phyloP scores from a whole-genome alignment of 2,329 filamentous ascomycete genomes.

The Ophiostoma australiae region DNA sequence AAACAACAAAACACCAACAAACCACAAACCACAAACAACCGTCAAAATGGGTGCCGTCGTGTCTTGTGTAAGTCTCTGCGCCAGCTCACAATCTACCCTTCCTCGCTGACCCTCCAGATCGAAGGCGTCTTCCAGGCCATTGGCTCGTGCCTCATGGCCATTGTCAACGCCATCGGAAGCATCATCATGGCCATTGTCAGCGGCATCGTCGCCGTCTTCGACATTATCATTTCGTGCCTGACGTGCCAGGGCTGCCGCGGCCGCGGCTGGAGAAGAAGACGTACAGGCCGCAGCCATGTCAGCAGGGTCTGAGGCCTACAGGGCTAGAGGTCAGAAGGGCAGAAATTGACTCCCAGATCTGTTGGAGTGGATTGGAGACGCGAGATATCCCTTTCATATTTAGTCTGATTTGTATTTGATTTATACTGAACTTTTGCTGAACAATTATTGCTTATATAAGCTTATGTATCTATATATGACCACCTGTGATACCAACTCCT shows the following conservation, averaged over 20 bases:
- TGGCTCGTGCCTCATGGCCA: slow-evolving; percentile 61
- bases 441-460: background rate
- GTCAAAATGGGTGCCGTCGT: slow-evolving; percentile 70
- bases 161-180: slow-evolving; percentile 61
- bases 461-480: background rate
- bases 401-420: background rate
- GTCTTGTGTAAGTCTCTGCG: slow-evolving; percentile 64
- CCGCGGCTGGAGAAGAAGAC: slow-evolving; percentile 27
- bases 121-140: slow-evolving; percentile 57
- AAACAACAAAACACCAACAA: background rate
- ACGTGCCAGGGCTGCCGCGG: slow-evolving; percentile 48
- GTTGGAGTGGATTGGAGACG: background rate
- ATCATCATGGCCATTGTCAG: slow-evolving; percentile 63
- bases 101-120: slow-evolving; percentile 35
- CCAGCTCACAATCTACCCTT: background rate
- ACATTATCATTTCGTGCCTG: slow-evolving; percentile 62
- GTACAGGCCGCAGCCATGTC: slow-evolving; percentile 18
- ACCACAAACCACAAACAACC: background rate
- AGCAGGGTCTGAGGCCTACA: slow-evolving; percentile 16
- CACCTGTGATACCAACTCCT: too few species aligned
- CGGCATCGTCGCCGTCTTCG: slow-evolving; percentile 60
- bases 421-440: background rate
- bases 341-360: background rate
- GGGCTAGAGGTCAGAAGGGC: background rate
- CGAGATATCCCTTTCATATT: slow-evolving; percentile 10